Conservation (phyloP, 2,329 filamentous ascomycete genomes). For the Penicillium freii region DNA sequence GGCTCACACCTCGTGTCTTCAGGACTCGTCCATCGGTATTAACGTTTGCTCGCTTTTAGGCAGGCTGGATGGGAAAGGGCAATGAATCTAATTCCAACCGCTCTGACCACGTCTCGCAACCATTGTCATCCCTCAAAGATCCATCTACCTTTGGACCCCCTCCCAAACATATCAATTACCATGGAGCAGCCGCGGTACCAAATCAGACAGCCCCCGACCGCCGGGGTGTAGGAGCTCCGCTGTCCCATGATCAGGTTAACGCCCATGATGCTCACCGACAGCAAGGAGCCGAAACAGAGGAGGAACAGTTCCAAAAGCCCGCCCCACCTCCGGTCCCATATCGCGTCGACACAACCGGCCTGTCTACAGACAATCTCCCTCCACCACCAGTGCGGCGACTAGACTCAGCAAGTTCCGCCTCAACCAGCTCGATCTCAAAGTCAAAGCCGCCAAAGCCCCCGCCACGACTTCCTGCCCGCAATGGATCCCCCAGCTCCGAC, state of each 20-base stretch:
- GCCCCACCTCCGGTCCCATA: slow-evolving; percentile 63
- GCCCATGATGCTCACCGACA: slow-evolving; percentile 32
- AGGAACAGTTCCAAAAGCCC: slow-evolving; percentile 35
- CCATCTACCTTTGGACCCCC: slow-evolving; percentile 77
- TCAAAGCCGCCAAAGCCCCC: slow-evolving; percentile 57
- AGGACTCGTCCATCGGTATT: slow-evolving; percentile 14
- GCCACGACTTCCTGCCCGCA: slow-evolving; percentile 70
- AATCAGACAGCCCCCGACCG: slow-evolving; percentile 47
- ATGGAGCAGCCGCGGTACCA: slow-evolving; percentile 46
- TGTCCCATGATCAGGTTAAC: slow-evolving; percentile 40
- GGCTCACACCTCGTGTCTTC: slow-evolving; percentile 23
- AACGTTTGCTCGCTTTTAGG: slow-evolving; percentile 39
- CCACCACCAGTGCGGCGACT: slow-evolving; percentile 62
- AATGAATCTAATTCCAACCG: slow-evolving; percentile 46
- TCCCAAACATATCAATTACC: slow-evolving; percentile 62
- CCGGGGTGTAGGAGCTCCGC: slow-evolving; percentile 45
- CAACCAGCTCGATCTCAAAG: slow-evolving; percentile 30
- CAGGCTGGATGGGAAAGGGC: slow-evolving; percentile 59
- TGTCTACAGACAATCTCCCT: slow-evolving; percentile 67
- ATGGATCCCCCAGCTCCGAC: slow-evolving; percentile 49
- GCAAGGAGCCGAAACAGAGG: slow-evolving; percentile 31
- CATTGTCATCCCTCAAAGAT: slow-evolving; percentile 70
- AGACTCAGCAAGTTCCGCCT: slow-evolving; percentile 30
- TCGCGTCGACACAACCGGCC: slow-evolving; percentile 66
- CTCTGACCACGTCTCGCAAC: slow-evolving; percentile 56